Percentiles rank a stretch among this genome's conserved stretches.
These are phyloP conservation scores for Austropuccinia psidii DNA, from an alignment of 1,284 basidiomycete genomes.

Conservation along the genomic window DNA sequence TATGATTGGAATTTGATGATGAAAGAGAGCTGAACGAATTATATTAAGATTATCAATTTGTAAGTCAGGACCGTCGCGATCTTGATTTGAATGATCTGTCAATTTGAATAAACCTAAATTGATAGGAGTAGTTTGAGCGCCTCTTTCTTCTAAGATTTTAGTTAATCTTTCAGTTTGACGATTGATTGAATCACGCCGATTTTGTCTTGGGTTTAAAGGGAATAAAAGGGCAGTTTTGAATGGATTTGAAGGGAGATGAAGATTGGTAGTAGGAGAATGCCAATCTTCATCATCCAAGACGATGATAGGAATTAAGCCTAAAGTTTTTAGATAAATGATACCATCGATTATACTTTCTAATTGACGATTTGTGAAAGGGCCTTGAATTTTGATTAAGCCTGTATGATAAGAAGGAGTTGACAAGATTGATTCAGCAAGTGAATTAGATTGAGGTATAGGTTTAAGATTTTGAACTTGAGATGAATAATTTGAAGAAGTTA, in stretches of 20 bases:
- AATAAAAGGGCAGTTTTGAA: background rate
- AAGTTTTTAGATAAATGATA: conserved; percentile 87
- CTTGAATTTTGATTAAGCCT: conserved; percentile 92
- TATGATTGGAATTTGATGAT: conserved; percentile 92
- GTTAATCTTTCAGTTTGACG: conserved; percentile 57
- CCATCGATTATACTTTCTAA: conserved; percentile 88
- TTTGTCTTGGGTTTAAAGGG: background rate
- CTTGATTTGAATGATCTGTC: conserved; percentile 60
- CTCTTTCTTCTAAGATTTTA: conserved; percentile 71
- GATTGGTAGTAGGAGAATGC: conserved; percentile 47
- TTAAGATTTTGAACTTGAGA: conserved; percentile 44
- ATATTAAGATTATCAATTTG: conserved; percentile 59
- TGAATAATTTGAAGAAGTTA: conserved; percentile 37
- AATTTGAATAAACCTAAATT: conserved; percentile 75
- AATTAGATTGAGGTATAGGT: conserved; percentile 44
- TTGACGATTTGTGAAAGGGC: conserved; percentile 91
- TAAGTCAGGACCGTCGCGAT: conserved; percentile 43
- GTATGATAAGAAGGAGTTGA: conserved; percentile 73
- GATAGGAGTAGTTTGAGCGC: conserved; percentile 77
- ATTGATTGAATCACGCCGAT: conserved; percentile 53
- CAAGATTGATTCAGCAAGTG: conserved; percentile 67
- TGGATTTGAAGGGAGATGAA: background rate
- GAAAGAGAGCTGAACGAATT: conserved; percentile 75
- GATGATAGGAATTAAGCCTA: conserved; percentile 88
- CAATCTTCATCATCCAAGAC: conserved; percentile 84